phyloP scores from a whole-genome alignment of 257 asterid genomes.

The Fraxinus excelsior region DNA sequence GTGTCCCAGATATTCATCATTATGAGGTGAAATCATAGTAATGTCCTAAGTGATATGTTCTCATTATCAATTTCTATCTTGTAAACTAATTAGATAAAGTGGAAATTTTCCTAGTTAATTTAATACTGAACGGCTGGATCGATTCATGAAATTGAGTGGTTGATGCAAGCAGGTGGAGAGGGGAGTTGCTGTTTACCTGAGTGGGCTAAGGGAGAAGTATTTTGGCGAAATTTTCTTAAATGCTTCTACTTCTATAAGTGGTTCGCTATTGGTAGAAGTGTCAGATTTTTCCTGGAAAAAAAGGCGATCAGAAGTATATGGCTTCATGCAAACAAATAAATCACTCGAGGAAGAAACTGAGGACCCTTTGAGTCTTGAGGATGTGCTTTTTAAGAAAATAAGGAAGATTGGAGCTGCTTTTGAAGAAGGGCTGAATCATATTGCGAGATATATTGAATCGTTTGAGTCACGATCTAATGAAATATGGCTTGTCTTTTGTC shows the following conservation, averaged over 20 bases:
- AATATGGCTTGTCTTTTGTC: constrained; percentile 94
- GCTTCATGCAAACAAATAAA: constrained; percentile 34
- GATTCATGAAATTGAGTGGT: constrained; percentile 25
- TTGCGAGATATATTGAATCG: constrained; percentile 94
- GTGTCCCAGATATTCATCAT: neutral
- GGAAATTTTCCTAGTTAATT: constrained; percentile 10
- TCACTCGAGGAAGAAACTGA: constrained; percentile 41
- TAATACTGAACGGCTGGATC: constrained; percentile 24
- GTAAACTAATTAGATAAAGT: constrained; percentile 8
- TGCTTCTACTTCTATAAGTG: constrained; percentile 69
- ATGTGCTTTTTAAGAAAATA: constrained; percentile 35
- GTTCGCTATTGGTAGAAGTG: constrained; percentile 43
- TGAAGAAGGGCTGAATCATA: constrained; percentile 86
- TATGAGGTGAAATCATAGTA: neutral
- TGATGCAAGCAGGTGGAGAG: constrained; percentile 79
- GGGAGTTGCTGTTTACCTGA: constrained; percentile 77
- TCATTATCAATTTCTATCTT: neutral
- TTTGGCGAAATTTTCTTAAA: constrained; percentile 89
- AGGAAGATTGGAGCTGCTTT: constrained; percentile 37
- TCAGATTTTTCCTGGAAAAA: constrained; percentile 42
- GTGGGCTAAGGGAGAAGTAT: constrained; percentile 93
- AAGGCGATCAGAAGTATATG: constrained; percentile 32
- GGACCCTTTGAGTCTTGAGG: constrained; percentile 39
- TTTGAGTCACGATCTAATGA: constrained; percentile 91
- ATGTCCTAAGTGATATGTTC: neutral